Conservation (phyloP, 306 rosid species). For the Fragaria ananassa region DNA sequence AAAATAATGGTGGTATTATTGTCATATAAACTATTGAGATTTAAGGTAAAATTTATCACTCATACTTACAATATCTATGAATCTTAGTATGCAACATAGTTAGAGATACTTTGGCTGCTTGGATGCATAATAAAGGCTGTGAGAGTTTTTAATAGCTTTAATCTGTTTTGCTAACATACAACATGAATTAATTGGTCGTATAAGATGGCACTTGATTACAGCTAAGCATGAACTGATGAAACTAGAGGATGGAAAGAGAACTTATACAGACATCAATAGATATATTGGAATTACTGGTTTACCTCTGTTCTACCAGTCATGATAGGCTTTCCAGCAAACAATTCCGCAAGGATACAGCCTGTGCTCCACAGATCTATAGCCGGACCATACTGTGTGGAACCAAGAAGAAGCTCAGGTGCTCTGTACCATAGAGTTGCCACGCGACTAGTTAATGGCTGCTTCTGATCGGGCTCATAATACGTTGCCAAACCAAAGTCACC, state of each 20-base stretch:
- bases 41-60: not conserved
- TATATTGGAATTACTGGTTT: not conserved
- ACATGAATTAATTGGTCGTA: not conserved
- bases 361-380: slow-evolving; percentile 86
- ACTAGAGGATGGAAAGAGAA: not conserved
- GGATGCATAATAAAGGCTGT: not conserved
- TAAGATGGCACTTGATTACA: not conserved
- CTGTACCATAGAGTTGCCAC: slow-evolving; percentile 94
- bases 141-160: not conserved
- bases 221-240: not conserved
- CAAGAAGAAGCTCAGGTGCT: slow-evolving; percentile 93
- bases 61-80: not conserved
- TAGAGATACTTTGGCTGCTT: not conserved
- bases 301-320: slow-evolving; percentile 99
- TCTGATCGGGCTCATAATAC: slow-evolving; percentile 49
- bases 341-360: slow-evolving; percentile 90
- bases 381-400: slow-evolving; percentile 72
- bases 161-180: not conserved
- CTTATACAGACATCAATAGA: not conserved
- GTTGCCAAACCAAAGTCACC: slow-evolving; percentile 93
- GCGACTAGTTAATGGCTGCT: slow-evolving; percentile 79
- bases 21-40: not conserved
- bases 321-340: slow-evolving; percentile 77
- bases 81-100: not conserved
- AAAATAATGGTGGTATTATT: slow-evolving; percentile 5